Percentiles rank a stretch among this genome's conserved stretches.
Conservation (phyloP, 1,284 basidiomycete species). For the Trichosporon sp. region DNA sequence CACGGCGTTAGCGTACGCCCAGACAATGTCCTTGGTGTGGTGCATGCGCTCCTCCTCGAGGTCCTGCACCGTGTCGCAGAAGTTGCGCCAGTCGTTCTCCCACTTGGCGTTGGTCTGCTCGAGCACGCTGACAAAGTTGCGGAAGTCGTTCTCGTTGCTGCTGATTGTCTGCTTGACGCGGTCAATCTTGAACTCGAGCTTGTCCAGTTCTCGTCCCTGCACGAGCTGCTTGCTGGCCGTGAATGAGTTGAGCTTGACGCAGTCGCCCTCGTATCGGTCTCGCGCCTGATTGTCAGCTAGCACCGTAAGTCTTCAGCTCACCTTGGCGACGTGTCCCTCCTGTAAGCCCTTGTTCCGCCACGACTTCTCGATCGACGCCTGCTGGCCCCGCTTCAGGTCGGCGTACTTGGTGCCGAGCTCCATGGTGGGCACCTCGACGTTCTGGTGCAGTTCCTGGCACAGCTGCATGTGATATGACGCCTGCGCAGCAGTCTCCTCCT, state of each 20-base stretch:
- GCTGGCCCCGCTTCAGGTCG: constrained; percentile 61
- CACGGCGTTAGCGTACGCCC: constrained; percentile 92
- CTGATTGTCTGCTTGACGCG: constrained; percentile 83
- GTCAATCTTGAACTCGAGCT: constrained; percentile 79
- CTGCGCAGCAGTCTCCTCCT: constrained; percentile 77
- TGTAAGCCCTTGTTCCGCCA: constrained; percentile 80
- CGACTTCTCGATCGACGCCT: constrained; percentile 73
- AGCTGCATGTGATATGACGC: constrained; percentile 52
- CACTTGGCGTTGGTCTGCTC: constrained; percentile 77
- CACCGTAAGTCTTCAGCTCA: constrained; percentile 11
- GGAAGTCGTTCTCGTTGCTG: constrained; percentile 83
- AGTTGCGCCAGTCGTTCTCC: constrained; percentile 90
- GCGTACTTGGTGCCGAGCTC: constrained; percentile 63
- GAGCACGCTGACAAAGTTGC: constrained; percentile 74
- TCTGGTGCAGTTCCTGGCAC: constrained; percentile 70
- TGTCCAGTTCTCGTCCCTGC: constrained; percentile 91
- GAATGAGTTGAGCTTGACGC: constrained; percentile 89
- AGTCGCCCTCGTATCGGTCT: constrained; percentile 91
- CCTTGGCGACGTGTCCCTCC: constrained; percentile 72
- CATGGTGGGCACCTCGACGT: constrained; percentile 63
- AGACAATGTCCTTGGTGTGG: constrained; percentile 90
- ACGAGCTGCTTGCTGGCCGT: constrained; percentile 88
- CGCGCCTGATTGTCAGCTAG: constrained; percentile 55
- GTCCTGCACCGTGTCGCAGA: constrained; percentile 90
- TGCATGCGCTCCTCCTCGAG: constrained; percentile 89